These are phyloP conservation scores for Globisporangium orthogonon DNA, from an alignment of 352 stramenopile genomes.

Conservation along the genomic window DNA sequence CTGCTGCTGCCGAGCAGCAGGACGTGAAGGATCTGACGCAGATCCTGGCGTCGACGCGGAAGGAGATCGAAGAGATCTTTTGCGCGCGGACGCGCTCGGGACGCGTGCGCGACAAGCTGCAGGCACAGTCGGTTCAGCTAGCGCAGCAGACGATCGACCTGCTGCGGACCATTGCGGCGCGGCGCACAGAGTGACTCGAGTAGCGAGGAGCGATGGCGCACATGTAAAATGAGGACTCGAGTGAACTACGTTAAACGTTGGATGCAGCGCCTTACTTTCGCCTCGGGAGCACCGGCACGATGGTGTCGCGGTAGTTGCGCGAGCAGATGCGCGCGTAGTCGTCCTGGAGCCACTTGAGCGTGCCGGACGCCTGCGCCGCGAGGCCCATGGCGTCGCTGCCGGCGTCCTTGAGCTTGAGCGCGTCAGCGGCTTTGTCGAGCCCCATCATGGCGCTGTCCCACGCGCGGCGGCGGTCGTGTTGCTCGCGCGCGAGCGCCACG, in stretches of 20 bases:
- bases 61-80: constrained; percentile 32
- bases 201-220: neutral
- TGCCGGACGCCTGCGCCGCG: constrained; percentile 14
- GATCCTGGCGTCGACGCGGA: constrained; percentile 45
- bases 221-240: neutral
- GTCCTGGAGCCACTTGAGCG: constrained; percentile 24
- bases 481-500: constrained; percentile 31
- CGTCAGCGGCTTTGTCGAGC: constrained; percentile 23
- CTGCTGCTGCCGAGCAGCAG: constrained; percentile 17
- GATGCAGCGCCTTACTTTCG: neutral
- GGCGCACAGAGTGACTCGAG: constrained; percentile 18
- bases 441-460: constrained; percentile 31
- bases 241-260: no score
- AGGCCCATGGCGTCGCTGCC: constrained; percentile 10
- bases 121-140: constrained; percentile 52
- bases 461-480: constrained; percentile 22
- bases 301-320: constrained; percentile 26
- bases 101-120: constrained; percentile 62
- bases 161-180: constrained; percentile 47
- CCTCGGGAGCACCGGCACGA: constrained; percentile 6
- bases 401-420: constrained; percentile 21
- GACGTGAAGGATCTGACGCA: constrained; percentile 58
- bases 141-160: constrained; percentile 55
- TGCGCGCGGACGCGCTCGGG: constrained; percentile 47
- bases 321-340: constrained; percentile 25